Evolutionary conservation across 192 early-diverging fungal genomes (phyloP).

Genomic region (Mortierella alpina): DNA sequence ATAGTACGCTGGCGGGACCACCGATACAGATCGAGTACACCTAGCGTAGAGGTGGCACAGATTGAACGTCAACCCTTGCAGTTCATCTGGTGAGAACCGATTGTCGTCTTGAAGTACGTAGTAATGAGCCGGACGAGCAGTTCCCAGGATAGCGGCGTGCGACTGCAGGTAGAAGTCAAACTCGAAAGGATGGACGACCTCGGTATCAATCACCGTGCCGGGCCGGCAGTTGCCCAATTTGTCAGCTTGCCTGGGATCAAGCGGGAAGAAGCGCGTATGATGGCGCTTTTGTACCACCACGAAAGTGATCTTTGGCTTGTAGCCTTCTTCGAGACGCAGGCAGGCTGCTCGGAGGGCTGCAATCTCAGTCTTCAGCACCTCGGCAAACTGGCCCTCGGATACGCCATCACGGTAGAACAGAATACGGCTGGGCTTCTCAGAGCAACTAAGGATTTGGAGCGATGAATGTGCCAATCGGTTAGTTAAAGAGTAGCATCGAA

Average conservation of each 20-base stretch:
- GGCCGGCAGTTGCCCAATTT: constrained; percentile 83
- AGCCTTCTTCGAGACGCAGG: constrained; percentile 69
- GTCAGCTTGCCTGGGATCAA: constrained; percentile 68
- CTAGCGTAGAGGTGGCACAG: constrained; percentile 93
- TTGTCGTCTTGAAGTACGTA: constrained; percentile 92
- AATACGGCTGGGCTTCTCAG: constrained; percentile 81
- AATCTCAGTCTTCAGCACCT: constrained; percentile 82
- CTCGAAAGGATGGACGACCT: constrained; percentile 80
- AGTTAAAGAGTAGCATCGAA: constrained; percentile 70
- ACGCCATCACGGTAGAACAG: constrained; percentile 93
- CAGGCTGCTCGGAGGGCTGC: constrained; percentile 72
- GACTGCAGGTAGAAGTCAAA: constrained; percentile 93
- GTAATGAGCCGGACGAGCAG: constrained; percentile 94
- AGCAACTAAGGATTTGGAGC: constrained; percentile 48
- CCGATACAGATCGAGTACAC: constrained; percentile 86
- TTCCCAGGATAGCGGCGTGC: constrained; percentile 93
- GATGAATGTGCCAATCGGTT: constrained; percentile 11
- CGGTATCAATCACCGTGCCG: constrained; percentile 83
- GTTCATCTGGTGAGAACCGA: constrained; percentile 75
- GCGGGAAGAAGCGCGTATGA: constrained; percentile 87
- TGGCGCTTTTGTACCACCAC: constrained; percentile 92
- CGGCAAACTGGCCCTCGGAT: constrained; percentile 86
- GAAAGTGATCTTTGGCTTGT: constrained; percentile 86
- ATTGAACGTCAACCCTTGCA: constrained; percentile 92
- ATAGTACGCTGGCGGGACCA: constrained; percentile 93